Percentiles rank a stretch among this genome's conserved stretches.
Evolutionary conservation across 2,329 filamentous ascomycete genomes (phyloP).

Genomic region (Incumbomyces lentus): DNA sequence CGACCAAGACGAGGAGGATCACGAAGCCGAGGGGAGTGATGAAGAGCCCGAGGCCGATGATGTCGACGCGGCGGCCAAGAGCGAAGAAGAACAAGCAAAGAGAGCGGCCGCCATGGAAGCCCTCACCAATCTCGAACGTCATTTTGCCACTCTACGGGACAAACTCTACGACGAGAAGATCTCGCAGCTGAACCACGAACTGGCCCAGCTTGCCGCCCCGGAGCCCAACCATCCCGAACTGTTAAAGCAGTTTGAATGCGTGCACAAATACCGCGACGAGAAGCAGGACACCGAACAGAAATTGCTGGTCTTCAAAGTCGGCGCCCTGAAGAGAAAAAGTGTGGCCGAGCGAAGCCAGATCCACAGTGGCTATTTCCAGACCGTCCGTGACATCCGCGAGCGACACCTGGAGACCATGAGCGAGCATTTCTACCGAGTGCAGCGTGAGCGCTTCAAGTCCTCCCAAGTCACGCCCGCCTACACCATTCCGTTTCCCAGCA

Average conservation of each 20-base stretch:
- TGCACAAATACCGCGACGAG: conserved; percentile 71
- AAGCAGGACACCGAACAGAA: conserved; percentile 67
- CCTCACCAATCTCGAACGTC: conserved; percentile 69
- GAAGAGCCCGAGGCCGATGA: conserved; percentile 21
- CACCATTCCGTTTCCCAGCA: conserved; percentile 67
- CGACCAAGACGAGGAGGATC: conserved; percentile 36
- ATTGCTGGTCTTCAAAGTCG: conserved; percentile 61
- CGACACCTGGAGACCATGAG: conserved; percentile 68
- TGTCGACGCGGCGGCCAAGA: conserved; percentile 35
- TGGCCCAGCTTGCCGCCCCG: conserved; percentile 48
- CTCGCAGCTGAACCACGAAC: conserved; percentile 62
- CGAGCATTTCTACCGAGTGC: conserved; percentile 84
- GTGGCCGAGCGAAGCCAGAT: conserved; percentile 76
- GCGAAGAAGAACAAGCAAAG: conserved; percentile 52
- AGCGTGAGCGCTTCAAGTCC: conserved; percentile 70
- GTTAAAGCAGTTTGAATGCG: conserved; percentile 75
- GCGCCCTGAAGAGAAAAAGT: conserved; percentile 62
- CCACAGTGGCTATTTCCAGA: conserved; percentile 84
- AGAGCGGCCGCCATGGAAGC: conserved; percentile 73
- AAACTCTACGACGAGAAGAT: conserved; percentile 79
- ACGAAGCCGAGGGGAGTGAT: conserved; percentile 29
- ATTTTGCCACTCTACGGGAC: conserved; percentile 74
- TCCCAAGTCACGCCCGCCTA: conserved; percentile 74
- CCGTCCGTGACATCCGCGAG: conserved; percentile 72
- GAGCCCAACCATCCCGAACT: conserved; percentile 76